Base-by-base conservation (phyloP, 1,139 yeast genomes). In the Candida tropicalis region DNA sequence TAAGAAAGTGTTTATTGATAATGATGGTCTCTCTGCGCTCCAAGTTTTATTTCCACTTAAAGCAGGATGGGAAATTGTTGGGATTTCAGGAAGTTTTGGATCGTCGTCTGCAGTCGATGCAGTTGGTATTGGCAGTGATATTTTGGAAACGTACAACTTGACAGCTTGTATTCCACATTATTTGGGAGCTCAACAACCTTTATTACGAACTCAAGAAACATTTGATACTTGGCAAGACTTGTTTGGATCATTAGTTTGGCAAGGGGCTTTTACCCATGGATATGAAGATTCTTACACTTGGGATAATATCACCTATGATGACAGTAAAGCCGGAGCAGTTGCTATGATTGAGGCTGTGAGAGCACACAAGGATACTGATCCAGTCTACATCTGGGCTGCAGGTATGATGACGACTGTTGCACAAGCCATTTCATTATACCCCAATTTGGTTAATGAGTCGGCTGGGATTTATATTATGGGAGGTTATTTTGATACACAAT, bases 331-430 rank as follows among this genome's bases (percentile, higher is more conserved):
- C 7, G 74, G 67, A 42, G 73, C 73, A 8, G 44, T 64, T 41
- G 73, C 73, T 18, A 48, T 68, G 49, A 62, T 68, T 40, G 59
- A 68, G 17, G 73, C 72, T 10, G 74, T 68, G 22, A 65, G 60
- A 50, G 41, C 53, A 29, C 40, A 64, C 50, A 52, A 51, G 35
- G 56, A 53, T 38, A 58, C 64, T 29, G 70, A 64, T 37, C 59
- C 66, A 26, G 68, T 68, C 24, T 63, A 62, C 27, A 59, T 68
- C 27, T 68, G 56, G 47, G 65, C 71, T 40, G 73, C 70, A 28
- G 75, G 75, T 39, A 57, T 64, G 49, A 61, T 66, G 66, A 70
- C 75, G 23, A 68, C 73, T 9, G 70, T 70, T 36, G 75, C 75
- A 11, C 73, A 68, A 54, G 75, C 75, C 8, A 40, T 70, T 17